Evolutionary conservation across 2,329 filamentous ascomycete species (phyloP), one percentile per base, ranked within the genome.

Genomic region (Grosmannia clavigera): DNA sequence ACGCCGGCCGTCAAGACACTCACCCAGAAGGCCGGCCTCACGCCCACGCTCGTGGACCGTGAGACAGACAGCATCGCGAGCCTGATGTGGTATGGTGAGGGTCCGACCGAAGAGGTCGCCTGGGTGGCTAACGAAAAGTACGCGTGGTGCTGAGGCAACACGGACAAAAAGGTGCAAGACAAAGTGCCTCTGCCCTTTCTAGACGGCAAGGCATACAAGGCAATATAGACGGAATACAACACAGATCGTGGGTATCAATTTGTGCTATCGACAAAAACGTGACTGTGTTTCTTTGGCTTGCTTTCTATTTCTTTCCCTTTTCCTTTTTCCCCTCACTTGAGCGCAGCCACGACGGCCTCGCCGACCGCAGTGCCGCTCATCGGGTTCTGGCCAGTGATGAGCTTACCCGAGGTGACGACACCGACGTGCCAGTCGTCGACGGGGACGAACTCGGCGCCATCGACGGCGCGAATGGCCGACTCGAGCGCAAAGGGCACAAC

Each of bases 121-220:
- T 92, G 88, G 88, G 72, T 90, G 57, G 81, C 78, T 14, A 90
- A 88, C 67, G 87, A 92, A 72, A 91, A 90, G 73, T 91, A 82
- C 72, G 86, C 78, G 1, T 92, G 88, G 88, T 90, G 85, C 69
- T 92, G 69, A 75, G 64, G 16, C 6, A 22, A 22, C 22, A 22
- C 22, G 22, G 22, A 22, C 22, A 22, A 22, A 22, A 22, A 22
- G 22, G 22, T 22, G 16, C 16, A 25, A 38, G 38, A 46, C 12
- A 19, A n/a, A 4, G 31, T 25, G 54, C 27, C 22, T 16, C 25
- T 14, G 52, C 38, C 38, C 12, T 51, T 51, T 51, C 48, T 25
- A 50, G 19, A 50, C 46, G 46, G 38, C 12, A 16, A 16, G 38
- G 12, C 40, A 5, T 22, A 48, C 3, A 27, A 22, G 46, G 46